Evolutionary conservation across 768 basidiomycete species (phyloP).

Genomic region (Sistotremastrum suecicum): DNA sequence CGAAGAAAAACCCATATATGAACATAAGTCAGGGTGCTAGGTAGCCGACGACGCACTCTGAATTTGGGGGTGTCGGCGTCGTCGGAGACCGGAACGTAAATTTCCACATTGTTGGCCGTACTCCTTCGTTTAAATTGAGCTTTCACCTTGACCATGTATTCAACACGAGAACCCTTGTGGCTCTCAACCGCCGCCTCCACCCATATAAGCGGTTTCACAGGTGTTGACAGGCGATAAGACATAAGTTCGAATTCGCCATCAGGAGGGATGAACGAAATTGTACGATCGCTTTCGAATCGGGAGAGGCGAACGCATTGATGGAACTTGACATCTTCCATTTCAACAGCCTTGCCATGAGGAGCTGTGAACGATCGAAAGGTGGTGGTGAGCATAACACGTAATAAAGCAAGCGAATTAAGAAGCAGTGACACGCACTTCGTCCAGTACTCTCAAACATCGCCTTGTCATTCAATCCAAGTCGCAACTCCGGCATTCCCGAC

Average conservation of each 20-base stretch:
- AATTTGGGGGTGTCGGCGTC: conserved; percentile 98
- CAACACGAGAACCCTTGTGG: conserved; percentile 83
- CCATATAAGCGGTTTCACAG: conserved; percentile 95
- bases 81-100: conserved; percentile 97
- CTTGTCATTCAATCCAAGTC: conserved; percentile 94
- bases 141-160: conserved; percentile 91
- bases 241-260: conserved; percentile 99
- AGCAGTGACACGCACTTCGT: conserved; percentile 46
- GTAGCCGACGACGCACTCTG: conserved; percentile 39
- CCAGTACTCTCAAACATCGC: conserved; percentile 99
- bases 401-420: conserved; percentile 5
- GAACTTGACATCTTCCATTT: conserved; percentile 99
- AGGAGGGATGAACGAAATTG: conserved; percentile 97
- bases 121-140: conserved; percentile 97
- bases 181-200: conserved; percentile 95
- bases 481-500: conserved; percentile 97
- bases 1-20: background rate
- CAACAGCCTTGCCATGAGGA: conserved; percentile 91
- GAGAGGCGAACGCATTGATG: conserved; percentile 97
- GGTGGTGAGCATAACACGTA: background rate
- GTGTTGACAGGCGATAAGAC: conserved; percentile 92
- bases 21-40: background rate
- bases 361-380: conserved; percentile 26
- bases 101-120: conserved; percentile 96
- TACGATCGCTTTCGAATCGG: conserved; percentile 96